phyloP scores from a whole-genome alignment of 768 basidiomycete genomes.

The Gyrodon lividus region DNA sequence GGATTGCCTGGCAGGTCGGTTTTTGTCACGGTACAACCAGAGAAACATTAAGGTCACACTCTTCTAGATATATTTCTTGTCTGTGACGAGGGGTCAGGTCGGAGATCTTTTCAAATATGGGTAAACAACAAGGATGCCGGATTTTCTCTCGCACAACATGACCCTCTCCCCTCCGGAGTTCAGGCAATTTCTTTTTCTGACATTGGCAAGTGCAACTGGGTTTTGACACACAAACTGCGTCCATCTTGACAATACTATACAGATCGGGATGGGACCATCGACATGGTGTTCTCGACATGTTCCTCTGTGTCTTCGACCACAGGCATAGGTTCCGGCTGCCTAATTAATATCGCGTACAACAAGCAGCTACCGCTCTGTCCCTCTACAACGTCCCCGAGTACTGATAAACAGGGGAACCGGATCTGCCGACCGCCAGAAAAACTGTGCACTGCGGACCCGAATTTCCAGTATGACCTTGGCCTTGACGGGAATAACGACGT shows the following conservation, averaged over 20 bases:
- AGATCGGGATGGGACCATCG: constrained; percentile 97
- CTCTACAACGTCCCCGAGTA: constrained; percentile 47
- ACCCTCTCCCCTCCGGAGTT: constrained; percentile 68
- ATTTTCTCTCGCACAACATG: constrained; percentile 66
- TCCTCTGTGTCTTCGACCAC: constrained; percentile 59
- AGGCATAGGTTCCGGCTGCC: constrained; percentile 75
- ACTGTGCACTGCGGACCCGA: constrained; percentile 79
- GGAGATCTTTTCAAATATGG: constrained; percentile 86
- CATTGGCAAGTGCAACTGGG: constrained; percentile 56
- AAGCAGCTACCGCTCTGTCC: constrained; percentile 83
- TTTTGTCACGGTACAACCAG: neutral
- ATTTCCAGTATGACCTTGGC: constrained; percentile 74
- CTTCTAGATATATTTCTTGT: constrained; percentile 81
- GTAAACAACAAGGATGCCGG: constrained; percentile 77
- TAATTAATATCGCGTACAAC: constrained; percentile 92
- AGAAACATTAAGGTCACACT: neutral
- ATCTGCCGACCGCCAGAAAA: constrained; percentile 74
- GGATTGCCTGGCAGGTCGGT: constrained; percentile 86
- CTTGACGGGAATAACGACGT: constrained; percentile 51
- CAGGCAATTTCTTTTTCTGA: constrained; percentile 89
- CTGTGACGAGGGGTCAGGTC: constrained; percentile 64
- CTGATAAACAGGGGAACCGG: constrained; percentile 46
- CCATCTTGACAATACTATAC: constrained; percentile 8
- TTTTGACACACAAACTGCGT: neutral
- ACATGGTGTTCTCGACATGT: constrained; percentile 91